phyloP scores from a whole-genome alignment of 2,329 filamentous ascomycete species.

The Daldinia sp. region DNA sequence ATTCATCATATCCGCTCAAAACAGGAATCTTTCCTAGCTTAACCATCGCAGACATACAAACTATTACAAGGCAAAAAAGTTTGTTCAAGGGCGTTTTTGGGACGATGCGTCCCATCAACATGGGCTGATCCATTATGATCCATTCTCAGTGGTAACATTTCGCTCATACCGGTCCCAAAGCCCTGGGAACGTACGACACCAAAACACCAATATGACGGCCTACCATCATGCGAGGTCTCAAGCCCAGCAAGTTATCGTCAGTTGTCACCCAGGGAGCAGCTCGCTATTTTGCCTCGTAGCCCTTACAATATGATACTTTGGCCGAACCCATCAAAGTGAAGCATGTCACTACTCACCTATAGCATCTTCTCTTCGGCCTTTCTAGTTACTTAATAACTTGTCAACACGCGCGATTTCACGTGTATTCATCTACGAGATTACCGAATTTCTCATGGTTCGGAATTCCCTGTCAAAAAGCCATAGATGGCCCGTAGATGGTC shows the following conservation, averaged over 20 bases:
- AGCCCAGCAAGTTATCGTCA: slow-evolving; percentile 31
- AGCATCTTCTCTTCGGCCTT: neutral
- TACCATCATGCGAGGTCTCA: slow-evolving; percentile 33
- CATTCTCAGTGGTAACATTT: slow-evolving; percentile 25
- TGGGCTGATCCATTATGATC: slow-evolving; percentile 32
- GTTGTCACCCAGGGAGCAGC: slow-evolving; percentile 9
- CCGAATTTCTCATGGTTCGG: slow-evolving; percentile 24
- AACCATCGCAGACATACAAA: slow-evolving; percentile 11
- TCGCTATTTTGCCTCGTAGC: neutral
- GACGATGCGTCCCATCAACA: slow-evolving; percentile 23
- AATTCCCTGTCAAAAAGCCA: slow-evolving; percentile 22
- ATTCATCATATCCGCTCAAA: slow-evolving; percentile 23
- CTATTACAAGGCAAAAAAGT: slow-evolving; percentile 19
- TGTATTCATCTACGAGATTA: slow-evolving; percentile 23
- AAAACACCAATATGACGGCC: slow-evolving; percentile 20
- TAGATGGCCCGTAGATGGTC: slow-evolving; percentile 21
- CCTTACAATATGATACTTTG: neutral
- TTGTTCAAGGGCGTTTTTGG: slow-evolving; percentile 23
- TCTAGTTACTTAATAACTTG: neutral
- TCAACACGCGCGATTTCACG: slow-evolving; percentile 1
- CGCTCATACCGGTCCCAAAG: slow-evolving; percentile 30
- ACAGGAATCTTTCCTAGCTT: slow-evolving; percentile 15
- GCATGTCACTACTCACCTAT: neutral
- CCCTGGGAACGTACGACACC: slow-evolving; percentile 39
- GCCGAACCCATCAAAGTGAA: neutral